A percentile compares a stretch with the other conserved stretches of the same genome.
Evolutionary conservation across 2,329 filamentous ascomycete species (phyloP).

Genomic region (Alternaria rosae): DNA sequence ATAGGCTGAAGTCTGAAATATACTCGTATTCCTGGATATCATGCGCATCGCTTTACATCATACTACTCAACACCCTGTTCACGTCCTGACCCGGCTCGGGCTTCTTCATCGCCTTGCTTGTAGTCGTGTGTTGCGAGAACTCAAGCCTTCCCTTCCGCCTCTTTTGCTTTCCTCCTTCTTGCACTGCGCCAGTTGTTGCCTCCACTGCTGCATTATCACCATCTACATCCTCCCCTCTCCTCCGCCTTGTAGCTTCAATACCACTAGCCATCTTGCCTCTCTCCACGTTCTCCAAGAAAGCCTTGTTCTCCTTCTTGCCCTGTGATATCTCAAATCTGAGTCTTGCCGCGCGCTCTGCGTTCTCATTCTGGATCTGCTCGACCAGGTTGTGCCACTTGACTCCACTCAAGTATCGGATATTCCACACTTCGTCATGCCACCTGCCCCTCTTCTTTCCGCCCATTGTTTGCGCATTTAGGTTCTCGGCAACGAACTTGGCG

Average conservation of each 20-base stretch:
- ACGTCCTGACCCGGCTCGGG: constrained; percentile 41
- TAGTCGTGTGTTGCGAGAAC: constrained; percentile 72
- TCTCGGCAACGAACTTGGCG: constrained; percentile 77
- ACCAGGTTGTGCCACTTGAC: constrained; percentile 81
- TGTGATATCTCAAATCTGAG: constrained; percentile 80
- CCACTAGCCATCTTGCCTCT: constrained; percentile 74
- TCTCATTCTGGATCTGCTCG: constrained; percentile 81
- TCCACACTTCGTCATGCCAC: constrained; percentile 89
- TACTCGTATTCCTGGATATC: constrained; percentile 15
- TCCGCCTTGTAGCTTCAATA: constrained; percentile 65
- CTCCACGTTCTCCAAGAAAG: constrained; percentile 81
- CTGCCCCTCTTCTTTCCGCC: constrained; percentile 84
- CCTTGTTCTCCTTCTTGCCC: constrained; percentile 80
- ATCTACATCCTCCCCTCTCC: constrained; percentile 53
- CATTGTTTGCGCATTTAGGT: constrained; percentile 78
- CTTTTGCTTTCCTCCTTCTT: constrained; percentile 45
- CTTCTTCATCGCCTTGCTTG: constrained; percentile 43
- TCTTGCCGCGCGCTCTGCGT: constrained; percentile 77
- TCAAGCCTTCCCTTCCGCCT: constrained; percentile 52
- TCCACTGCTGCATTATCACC: constrained; percentile 24
- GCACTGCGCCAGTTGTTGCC: constrained; percentile 23
- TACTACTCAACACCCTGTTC: constrained; percentile 46
- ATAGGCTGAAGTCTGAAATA: not conserved
- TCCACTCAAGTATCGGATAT: constrained; percentile 78
- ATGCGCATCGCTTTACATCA: constrained; percentile 37